phyloP scores from a whole-genome alignment of 768 basidiomycete species.

The Dioszegia crocea region DNA sequence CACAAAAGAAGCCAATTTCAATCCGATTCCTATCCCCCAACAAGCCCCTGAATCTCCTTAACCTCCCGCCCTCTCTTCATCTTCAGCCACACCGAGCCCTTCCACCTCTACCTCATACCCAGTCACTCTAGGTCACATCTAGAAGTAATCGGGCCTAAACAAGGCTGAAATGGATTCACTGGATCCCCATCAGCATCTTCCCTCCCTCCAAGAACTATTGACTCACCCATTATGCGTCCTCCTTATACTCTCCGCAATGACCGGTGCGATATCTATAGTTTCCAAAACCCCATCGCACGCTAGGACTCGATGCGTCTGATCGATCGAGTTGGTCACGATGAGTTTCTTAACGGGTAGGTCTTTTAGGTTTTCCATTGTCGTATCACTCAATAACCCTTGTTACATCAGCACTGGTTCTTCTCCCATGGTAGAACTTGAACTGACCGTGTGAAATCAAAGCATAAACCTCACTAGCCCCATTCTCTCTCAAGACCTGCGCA shows the following conservation, averaged over 20 bases:
- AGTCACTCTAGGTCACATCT: not conserved
- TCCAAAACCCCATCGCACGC: constrained; percentile 72
- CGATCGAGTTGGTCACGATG: constrained; percentile 94
- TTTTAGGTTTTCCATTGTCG: constrained; percentile 70
- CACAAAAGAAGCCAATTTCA: too few relatives aligned
- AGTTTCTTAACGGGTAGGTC: constrained; percentile 79
- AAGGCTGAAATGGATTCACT: constrained; percentile 50
- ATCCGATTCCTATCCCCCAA: too few relatives aligned
- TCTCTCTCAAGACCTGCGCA: constrained; percentile 79
- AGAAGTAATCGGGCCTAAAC: constrained; percentile 38
- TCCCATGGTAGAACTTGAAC: not conserved
- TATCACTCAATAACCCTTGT: constrained; percentile 79
- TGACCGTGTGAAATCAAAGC: constrained; percentile 83
- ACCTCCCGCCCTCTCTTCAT: too few relatives aligned
- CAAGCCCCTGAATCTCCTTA: too few relatives aligned
- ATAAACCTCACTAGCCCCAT: constrained; percentile 77
- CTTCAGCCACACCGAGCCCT: too few relatives aligned
- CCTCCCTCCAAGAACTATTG: not conserved
- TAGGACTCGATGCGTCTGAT: constrained; percentile 70
- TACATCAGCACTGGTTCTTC: not conserved
- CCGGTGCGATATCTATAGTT: constrained; percentile 89
- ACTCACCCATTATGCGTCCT: constrained; percentile 81
- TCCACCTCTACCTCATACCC: too few relatives aligned
- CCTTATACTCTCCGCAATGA: constrained; percentile 92
- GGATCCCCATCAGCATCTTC: constrained; percentile 3